Percentiles rank a stretch among this genome's conserved stretches.
phyloP scores from a whole-genome alignment of 805 yeast genomes.

The Spathaspora passalidarum region DNA sequence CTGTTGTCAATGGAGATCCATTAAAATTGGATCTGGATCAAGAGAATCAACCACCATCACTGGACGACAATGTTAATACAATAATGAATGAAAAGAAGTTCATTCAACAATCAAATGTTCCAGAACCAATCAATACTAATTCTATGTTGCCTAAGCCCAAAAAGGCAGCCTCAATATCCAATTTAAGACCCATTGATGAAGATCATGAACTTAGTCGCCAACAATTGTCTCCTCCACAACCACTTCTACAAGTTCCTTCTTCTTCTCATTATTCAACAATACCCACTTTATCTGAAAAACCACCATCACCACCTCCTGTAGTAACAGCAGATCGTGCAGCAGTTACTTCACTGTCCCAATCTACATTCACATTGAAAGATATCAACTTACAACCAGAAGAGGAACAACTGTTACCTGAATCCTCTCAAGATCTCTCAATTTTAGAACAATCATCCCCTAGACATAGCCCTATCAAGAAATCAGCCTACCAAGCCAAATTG shows the following conservation, averaged over 20 bases:
- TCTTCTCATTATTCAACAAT: background rate
- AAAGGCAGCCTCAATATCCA: background rate
- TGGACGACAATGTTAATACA: background rate
- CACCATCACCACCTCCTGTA: background rate
- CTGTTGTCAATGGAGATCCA: background rate
- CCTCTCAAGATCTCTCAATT: constrained; percentile 2
- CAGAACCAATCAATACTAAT: background rate
- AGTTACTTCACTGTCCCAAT: background rate
- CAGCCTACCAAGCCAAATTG: constrained; percentile 27
- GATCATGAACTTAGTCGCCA: background rate
- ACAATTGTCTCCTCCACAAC: background rate
- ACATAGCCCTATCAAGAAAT: background rate
- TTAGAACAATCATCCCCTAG: constrained; percentile 4
- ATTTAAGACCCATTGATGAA: background rate
- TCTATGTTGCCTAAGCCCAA: background rate
- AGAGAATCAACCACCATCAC: background rate
- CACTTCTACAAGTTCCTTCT: background rate
- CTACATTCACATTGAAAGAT: background rate
- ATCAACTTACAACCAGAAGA: background rate
- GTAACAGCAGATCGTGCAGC: background rate
- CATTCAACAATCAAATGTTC: background rate
- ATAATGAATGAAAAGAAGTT: background rate
- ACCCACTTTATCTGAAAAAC: background rate
- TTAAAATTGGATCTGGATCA: background rate
- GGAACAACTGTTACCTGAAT: constrained; percentile 1